A percentile compares a stretch with the other conserved stretches of the same genome.
Evolutionary conservation across 176 grass and related monocot species (phyloP).

Genomic region (bread wheat (Triticum aestivum)): DNA sequence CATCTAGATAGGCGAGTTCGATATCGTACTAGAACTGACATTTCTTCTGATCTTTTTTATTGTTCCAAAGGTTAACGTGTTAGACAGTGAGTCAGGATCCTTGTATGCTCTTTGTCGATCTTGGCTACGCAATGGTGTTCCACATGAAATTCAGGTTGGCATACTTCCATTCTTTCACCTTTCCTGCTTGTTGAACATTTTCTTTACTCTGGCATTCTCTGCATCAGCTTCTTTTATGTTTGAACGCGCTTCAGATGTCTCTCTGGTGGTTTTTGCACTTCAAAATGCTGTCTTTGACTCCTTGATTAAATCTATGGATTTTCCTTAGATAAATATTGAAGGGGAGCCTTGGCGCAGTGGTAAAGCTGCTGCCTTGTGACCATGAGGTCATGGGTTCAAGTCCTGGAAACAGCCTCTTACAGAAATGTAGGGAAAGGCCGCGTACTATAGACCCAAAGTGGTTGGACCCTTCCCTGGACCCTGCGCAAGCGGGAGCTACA

Average conservation of each 20-base stretch:
- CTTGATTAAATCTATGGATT: not conserved
- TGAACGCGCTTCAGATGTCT: not conserved
- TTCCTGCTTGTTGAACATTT: slow-evolving; percentile 24
- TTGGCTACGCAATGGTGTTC: slow-evolving; percentile 58
- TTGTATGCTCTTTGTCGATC: slow-evolving; percentile 65
- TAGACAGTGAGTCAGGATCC: slow-evolving; percentile 52
- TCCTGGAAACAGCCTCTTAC: too few relatives aligned
- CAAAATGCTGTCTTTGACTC: not conserved
- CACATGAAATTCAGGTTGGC: slow-evolving; percentile 62
- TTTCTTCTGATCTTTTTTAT: slow-evolving; percentile 30
- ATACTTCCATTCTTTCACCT: not conserved
- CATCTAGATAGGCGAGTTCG: not conserved
- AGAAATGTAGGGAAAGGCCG: too few relatives aligned
- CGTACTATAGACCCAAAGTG: too few relatives aligned
- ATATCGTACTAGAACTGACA: not conserved
- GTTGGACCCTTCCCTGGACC: too few relatives aligned
- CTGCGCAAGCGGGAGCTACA: too few relatives aligned
- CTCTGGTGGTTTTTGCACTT: not conserved
- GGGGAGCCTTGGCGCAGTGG: too few relatives aligned
- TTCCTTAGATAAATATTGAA: not conserved
- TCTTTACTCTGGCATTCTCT: not conserved
- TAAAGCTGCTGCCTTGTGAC: too few relatives aligned
- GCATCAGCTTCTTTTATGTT: not conserved
- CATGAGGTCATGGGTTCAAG: too few relatives aligned
- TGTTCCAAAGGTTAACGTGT: slow-evolving; percentile 50